Evolutionary conservation across 2,329 filamentous ascomycete species (phyloP), one percentile per base, ranked within the genome.

Genomic region (Alternaria triticimaculans): DNA sequence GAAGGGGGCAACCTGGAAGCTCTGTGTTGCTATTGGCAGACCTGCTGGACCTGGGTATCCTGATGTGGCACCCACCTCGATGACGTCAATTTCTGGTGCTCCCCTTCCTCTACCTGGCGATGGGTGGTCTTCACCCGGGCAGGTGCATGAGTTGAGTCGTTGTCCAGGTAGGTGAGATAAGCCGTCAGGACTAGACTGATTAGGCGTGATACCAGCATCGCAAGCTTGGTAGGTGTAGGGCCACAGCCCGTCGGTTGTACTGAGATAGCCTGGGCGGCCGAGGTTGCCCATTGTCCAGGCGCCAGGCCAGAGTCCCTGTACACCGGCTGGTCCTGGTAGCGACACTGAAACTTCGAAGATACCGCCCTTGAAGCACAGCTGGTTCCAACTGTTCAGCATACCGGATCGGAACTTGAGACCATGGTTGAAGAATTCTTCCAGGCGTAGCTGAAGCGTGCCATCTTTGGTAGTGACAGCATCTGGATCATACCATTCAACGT

Each of bases 221-320:
- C 85, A 87, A 33, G 79, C 78, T 55, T 84, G 76, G 69, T 87
- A 87, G 0, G 84, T 86, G 67, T 86, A 87, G 3, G 85, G 85
- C 85, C 85, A 87, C 61, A 86, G 74, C 6, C 85, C 85, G 20
- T 87, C 85, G 1, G 84, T 87, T 1, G 84, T 86, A 3, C 83
- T 78, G 30, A 83, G 75, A 64, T 85, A 86, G 41, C 85, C 85
- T 18, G 85, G 85, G 30, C 84, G 77, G 5, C 84, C 85, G 2
- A 87, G 80, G 64, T 87, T 87, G 1, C 85, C 85, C 82, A 87
- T 84, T 2, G 83, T 82, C 85, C 85, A 87, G 4, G 81, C 82
- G 46, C 85, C 85, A 8, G 85, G 85, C 85, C 85, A 87, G 1
- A 85, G 74, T 23, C 84, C 84, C 51, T 82, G 82, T 6, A 83